phyloP scores from a whole-genome alignment of 352 stramenopile genomes.

The Globisporangium abappressorium region DNA sequence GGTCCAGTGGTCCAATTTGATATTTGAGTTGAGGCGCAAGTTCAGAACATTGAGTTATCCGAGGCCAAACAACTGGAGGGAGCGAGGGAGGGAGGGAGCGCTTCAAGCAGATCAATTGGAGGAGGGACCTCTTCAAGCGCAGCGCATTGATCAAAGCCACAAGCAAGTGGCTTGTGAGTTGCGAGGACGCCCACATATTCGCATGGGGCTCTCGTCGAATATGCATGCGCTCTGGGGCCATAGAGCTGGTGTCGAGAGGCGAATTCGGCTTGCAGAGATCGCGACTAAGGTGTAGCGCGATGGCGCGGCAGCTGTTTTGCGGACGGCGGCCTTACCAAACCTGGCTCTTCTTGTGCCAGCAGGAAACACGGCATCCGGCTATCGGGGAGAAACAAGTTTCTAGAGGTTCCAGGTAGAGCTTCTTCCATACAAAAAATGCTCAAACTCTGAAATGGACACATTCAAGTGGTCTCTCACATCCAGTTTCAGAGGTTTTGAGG shows the following conservation, averaged over 20 bases:
- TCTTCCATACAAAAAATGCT: neutral
- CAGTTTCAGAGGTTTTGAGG: neutral
- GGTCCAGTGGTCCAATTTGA: neutral
- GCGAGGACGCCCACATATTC: neutral
- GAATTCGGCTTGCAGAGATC: conserved; percentile 2
- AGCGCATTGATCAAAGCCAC: neutral
- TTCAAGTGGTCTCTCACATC: neutral
- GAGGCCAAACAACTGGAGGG: neutral
- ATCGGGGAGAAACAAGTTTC: neutral
- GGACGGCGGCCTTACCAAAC: neutral
- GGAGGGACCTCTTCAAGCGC: neutral
- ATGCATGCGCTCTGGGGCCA: neutral
- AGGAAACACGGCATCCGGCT: neutral
- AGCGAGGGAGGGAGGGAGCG: neutral
- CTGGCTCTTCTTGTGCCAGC: conserved; percentile 8
- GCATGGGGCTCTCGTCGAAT: neutral
- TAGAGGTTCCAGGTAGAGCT: neutral
- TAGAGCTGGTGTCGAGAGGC: neutral
- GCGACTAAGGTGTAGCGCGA: neutral
- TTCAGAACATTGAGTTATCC: neutral
- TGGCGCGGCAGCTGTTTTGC: neutral
- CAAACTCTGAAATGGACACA: conserved; percentile 4
- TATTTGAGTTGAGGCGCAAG: neutral
- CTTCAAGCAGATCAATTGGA: neutral
- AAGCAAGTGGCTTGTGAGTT: neutral